Evolutionary conservation across 768 basidiomycete genomes (phyloP).

Genomic region (Leucosporidium creatinivorum): DNA sequence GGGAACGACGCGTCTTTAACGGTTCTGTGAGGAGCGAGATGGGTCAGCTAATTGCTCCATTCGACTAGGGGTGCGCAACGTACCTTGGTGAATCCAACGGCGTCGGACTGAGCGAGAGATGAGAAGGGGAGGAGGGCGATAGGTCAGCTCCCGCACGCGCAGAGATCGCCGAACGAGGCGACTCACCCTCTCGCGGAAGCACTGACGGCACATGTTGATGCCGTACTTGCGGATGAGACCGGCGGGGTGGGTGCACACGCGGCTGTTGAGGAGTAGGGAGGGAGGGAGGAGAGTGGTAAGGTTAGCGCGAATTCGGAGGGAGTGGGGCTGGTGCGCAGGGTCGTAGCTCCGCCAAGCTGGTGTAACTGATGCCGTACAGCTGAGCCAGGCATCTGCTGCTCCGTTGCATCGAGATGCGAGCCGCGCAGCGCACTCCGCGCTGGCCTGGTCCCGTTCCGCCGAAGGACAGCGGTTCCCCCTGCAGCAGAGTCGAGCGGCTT

Average conservation of each 20-base stretch:
- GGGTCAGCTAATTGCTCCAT: neutral
- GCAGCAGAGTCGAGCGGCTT: too few relatives aligned
- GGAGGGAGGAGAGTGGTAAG: too few relatives aligned
- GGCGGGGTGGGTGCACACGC: constrained; percentile 38
- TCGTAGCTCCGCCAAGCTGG: neutral
- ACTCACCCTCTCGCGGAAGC: constrained; percentile 37
- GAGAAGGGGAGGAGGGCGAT: neutral
- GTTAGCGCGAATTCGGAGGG: neutral
- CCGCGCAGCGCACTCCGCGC: neutral
- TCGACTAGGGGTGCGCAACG: neutral
- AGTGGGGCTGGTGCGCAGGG: neutral
- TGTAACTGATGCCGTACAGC: neutral
- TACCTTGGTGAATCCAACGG: constrained; percentile 39
- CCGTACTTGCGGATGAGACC: constrained; percentile 38
- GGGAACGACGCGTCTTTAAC: constrained; percentile 46
- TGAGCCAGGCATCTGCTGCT: neutral
- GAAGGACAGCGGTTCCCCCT: neutral
- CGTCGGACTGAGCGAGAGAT: constrained; percentile 16
- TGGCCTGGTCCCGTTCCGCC: neutral
- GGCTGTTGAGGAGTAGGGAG: constrained; percentile 19
- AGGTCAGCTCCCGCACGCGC: neutral
- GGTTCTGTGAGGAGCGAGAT: constrained; percentile 9
- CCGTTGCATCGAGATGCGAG: neutral
- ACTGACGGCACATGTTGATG: constrained; percentile 40
- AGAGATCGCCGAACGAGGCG: neutral